Base-by-base conservation (phyloP, 805 yeast genomes). In the Candida incommunis region DNA sequence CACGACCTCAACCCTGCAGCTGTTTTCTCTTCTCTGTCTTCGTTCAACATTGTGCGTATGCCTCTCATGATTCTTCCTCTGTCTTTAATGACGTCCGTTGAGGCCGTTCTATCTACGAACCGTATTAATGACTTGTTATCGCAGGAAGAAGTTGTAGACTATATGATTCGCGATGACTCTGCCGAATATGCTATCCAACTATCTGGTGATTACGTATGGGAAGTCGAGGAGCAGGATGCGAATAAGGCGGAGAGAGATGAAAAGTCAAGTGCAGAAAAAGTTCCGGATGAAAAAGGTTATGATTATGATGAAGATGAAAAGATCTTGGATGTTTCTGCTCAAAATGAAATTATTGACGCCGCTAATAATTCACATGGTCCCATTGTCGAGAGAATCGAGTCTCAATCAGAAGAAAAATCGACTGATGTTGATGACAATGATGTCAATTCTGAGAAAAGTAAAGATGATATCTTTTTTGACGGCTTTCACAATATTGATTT, bases 21-120 rank as follows among this genome's bases (percentile, higher is more conserved):
- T 23, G 71, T 83, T 21, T 83, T 83, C 56, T 74, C 92, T 1
- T 78, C 92, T 2, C 64, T 83, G 40, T 70, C 88, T 0, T 64
- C 82, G 45, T 83, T 82, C 67, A 80, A 77, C 53, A 65, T 73
- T 43, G 67, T 81, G 48, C 63, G 82, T 11, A 64, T 68, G 54
- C 82, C 79, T 47, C 68, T 80, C 43, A 69, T 80, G 50, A 62
- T 82, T 63, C 61, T 82, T 41, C 94, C 94, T 2, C 54, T 80
- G 53, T 78, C 85, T 0, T 61, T 79, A 50, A 69, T 78, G 37
- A 67, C 82, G 23, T 70, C 76, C 3, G 67, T 75, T 11, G 90
- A 81, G 62, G 85, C 83, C 0, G 63, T 66, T 16, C 61, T 77
- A 41, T 82, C 80, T 5, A 51, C 78, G 42, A 65, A 61, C 7